Conservation (phyloP, 2,329 filamentous ascomycete genomes). For the Neospermospora avenae region DNA sequence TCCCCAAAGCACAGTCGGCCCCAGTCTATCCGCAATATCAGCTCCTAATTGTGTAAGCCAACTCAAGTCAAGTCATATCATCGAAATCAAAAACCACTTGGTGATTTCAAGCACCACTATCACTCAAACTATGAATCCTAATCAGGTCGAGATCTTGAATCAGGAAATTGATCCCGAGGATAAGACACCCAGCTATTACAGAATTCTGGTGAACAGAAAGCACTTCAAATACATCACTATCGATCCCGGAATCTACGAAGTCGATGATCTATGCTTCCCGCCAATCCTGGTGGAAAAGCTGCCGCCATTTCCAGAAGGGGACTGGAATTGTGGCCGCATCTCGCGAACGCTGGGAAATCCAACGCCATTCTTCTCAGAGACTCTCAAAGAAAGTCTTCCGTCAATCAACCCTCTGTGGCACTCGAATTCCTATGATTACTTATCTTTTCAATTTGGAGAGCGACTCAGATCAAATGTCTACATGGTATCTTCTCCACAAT, state of each 20-base stretch:
- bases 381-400: constrained; percentile 30
- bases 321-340: constrained; percentile 42
- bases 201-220: constrained; percentile 16
- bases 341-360: constrained; percentile 26
- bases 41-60: too few species aligned
- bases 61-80: too few species aligned
- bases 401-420: constrained; percentile 39
- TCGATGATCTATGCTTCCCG: constrained; percentile 36
- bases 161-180: constrained; percentile 16
- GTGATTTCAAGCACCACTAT: too few species aligned
- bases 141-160: constrained; percentile 13
- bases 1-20: too few species aligned
- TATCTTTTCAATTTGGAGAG: constrained; percentile 33
- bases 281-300: constrained; percentile 36
- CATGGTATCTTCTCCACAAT: not conserved
- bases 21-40: too few species aligned
- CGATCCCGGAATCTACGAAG: constrained; percentile 35
- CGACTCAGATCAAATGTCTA: constrained; percentile 12
- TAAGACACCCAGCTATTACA: constrained; percentile 14
- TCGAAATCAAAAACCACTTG: too few species aligned
- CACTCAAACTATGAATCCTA: constrained; percentile 5
- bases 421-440: constrained; percentile 34
- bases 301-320: constrained; percentile 38
- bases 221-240: constrained; percentile 42
- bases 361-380: constrained; percentile 31